phyloP scores from a whole-genome alignment of 2,329 filamentous ascomycete genomes.

The Cordyceps cateniannulata region DNA sequence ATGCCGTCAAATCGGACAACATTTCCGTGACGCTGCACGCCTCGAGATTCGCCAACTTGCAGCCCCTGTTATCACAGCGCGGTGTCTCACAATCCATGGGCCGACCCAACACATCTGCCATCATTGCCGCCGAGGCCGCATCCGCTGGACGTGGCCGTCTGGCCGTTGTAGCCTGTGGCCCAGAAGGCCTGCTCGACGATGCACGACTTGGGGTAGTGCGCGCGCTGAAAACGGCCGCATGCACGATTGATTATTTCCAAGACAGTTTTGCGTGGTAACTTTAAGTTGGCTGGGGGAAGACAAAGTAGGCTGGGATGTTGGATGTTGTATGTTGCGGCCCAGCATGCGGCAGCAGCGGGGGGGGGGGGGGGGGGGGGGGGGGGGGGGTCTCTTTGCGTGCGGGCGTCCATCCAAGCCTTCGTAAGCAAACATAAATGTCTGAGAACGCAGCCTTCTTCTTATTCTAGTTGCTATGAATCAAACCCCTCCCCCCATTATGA shows the following conservation, averaged over 20 bases:
- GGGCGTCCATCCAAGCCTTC: background rate
- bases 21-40: conserved; percentile 32
- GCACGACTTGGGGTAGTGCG: conserved; percentile 29
- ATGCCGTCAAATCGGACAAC: conserved; percentile 22
- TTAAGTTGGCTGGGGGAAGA: background rate
- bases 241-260: conserved; percentile 34
- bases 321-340: too few relatives aligned
- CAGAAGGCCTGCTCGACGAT: conserved; percentile 38
- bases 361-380: too few relatives aligned
- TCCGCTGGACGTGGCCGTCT: conserved; percentile 15
- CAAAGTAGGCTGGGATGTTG: too few relatives aligned
- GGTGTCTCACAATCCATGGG: conserved; percentile 17
- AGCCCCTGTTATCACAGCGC: conserved; percentile 13
- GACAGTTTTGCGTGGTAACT: conserved; percentile 37
- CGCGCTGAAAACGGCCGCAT: conserved; percentile 21
- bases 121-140: conserved; percentile 24
- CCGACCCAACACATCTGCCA: conserved; percentile 27
- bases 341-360: too few relatives aligned
- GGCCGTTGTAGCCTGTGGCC: conserved; percentile 39
- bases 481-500: too few relatives aligned
- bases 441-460: too few relatives aligned
- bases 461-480: too few relatives aligned
- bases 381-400: background rate
- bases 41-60: conserved; percentile 18
- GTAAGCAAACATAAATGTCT: background rate